Evolutionary conservation across 805 yeast genomes (phyloP).

Genomic region (Lachancea dasiensis): DNA sequence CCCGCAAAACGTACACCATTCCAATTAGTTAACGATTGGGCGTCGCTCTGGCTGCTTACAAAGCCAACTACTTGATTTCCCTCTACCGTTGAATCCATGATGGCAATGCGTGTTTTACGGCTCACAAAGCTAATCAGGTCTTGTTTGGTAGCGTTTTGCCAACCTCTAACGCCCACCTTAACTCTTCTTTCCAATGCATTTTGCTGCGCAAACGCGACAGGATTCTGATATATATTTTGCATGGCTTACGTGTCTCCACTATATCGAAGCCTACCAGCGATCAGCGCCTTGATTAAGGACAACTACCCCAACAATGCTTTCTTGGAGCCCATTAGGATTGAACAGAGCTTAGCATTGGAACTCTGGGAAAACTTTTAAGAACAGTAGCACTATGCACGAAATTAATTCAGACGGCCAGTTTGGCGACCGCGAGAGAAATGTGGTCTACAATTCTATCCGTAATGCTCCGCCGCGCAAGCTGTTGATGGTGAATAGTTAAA

Average conservation of each 20-base stretch:
- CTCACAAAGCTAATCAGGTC: slow-evolving; percentile 66
- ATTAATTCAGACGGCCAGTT: too few species aligned
- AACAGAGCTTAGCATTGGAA: too few species aligned
- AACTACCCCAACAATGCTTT: neutral
- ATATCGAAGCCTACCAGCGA: neutral
- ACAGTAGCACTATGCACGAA: too few species aligned
- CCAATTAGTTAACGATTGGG: slow-evolving; percentile 52
- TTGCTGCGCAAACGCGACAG: slow-evolving; percentile 22
- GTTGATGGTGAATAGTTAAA: too few species aligned
- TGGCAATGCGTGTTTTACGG: slow-evolving; percentile 54
- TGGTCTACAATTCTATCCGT: too few species aligned
- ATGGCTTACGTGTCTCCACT: neutral
- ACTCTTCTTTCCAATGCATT: slow-evolving; percentile 33
- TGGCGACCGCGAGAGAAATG: too few species aligned
- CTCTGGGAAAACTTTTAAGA: too few species aligned
- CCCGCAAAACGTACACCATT: slow-evolving; percentile 83
- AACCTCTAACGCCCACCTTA: slow-evolving; percentile 61
- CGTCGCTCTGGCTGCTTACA: slow-evolving; percentile 51
- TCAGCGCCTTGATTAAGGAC: slow-evolving; percentile 1
- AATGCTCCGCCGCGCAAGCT: too few species aligned
- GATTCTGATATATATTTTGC: slow-evolving; percentile 25
- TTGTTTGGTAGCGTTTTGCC: slow-evolving; percentile 72
- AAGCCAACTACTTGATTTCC: slow-evolving; percentile 55
- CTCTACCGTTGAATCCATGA: slow-evolving; percentile 49
- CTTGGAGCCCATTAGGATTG: too few species aligned